phyloP scores from a whole-genome alignment of 352 stramenopile species.

The Globisporangium iwayamae region DNA sequence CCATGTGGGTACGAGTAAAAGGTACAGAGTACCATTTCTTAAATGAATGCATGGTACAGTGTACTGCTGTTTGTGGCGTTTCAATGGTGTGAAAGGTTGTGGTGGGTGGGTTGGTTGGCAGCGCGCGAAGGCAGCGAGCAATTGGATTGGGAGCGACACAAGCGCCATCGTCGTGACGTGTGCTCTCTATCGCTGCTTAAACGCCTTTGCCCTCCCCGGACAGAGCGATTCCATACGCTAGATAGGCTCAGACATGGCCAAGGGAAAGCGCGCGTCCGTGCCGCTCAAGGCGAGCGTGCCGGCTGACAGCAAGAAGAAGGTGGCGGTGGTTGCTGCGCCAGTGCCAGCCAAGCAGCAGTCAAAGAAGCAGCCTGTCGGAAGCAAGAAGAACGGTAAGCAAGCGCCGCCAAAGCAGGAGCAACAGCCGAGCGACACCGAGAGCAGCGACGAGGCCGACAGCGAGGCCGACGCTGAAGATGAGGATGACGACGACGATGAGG shows the following conservation, averaged over 20 bases:
- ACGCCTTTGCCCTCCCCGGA: no score
- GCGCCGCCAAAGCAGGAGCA: constrained; percentile 21
- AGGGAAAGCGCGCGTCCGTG: constrained; percentile 14
- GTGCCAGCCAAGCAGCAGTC: constrained; percentile 2
- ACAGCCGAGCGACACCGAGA: constrained; percentile 20
- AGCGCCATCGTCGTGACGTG: constrained; percentile 6
- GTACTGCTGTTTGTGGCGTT: not conserved
- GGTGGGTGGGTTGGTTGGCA: constrained; percentile 14
- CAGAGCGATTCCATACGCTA: not conserved
- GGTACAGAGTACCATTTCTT: not conserved
- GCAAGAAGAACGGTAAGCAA: constrained; percentile 11
- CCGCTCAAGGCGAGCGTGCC: constrained; percentile 22
- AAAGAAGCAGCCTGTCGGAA: constrained; percentile 15
- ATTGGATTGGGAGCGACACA: not conserved
- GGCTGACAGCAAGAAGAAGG: constrained; percentile 21
- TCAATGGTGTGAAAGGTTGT: constrained; percentile 20
- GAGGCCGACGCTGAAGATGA: constrained; percentile 15
- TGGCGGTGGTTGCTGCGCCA: constrained; percentile 5
- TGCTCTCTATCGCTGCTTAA: not conserved
- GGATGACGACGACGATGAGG: constrained; percentile 43
- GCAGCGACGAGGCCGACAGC: constrained; percentile 20
- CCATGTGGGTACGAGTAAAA: not conserved
- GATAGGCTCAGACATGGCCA: constrained; percentile 14
- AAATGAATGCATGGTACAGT: not conserved
- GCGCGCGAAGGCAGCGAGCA: constrained; percentile 6